These are phyloP conservation scores for Cercis canadensis DNA, from an alignment of 306 rosid genomes.

Conservation along the genomic window DNA sequence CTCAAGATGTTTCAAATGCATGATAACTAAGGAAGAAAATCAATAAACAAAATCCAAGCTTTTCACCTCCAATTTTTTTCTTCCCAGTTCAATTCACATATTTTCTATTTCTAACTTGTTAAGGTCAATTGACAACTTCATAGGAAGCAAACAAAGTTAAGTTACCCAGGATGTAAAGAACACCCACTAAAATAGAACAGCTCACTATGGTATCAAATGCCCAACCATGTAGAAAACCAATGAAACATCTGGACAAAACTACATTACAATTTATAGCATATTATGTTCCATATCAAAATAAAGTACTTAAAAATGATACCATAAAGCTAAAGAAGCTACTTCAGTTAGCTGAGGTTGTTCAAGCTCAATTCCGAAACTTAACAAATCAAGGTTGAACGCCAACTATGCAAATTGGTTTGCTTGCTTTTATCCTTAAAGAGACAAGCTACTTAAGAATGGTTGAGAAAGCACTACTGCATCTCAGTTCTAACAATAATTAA, in stretches of 20 bases:
- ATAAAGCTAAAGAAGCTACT: constrained; percentile 24
- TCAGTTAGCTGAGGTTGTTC: constrained; percentile 20
- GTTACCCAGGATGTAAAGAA: neutral
- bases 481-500: constrained; percentile 20
- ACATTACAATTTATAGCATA: neutral
- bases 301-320: constrained; percentile 10
- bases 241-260: constrained; percentile 8
- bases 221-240: too few species aligned
- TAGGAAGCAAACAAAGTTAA: neutral
- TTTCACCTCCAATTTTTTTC: neutral
- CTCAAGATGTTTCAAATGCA: constrained; percentile 1
- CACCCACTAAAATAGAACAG: constrained; percentile 11
- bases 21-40: neutral
- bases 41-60: too few species aligned
- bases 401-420: neutral
- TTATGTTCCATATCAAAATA: too few species aligned
- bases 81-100: neutral
- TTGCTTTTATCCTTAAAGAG: neutral
- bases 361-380: constrained; percentile 17
- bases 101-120: neutral
- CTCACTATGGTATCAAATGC: constrained; percentile 13
- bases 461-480: neutral
- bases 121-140: constrained; percentile 14
- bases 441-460: constrained; percentile 12
- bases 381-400: constrained; percentile 4